A percentile compares a stretch with the other conserved stretches of the same genome.
These are phyloP conservation scores for Cercospora sojina DNA, from an alignment of 2,329 filamentous ascomycete species.

Conservation along the genomic window DNA sequence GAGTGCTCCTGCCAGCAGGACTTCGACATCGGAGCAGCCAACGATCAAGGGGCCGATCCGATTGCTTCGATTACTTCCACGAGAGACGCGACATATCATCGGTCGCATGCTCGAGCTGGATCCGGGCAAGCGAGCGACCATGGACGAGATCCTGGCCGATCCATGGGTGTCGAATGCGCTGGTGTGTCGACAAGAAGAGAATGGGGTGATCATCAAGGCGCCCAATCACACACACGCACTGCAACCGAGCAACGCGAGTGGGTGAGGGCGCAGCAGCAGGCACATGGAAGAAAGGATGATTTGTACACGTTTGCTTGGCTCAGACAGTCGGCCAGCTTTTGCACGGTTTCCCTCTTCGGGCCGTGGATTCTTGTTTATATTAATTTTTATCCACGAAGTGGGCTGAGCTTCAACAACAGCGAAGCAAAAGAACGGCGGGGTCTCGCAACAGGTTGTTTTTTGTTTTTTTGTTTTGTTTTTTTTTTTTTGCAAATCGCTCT, in stretches of 20 bases:
- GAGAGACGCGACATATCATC: conserved; percentile 87
- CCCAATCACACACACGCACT: conserved; percentile 81
- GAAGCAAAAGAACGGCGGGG: not conserved
- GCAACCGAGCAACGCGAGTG: conserved; percentile 35
- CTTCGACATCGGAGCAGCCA: conserved; percentile 36
- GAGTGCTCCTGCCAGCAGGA: conserved; percentile 47
- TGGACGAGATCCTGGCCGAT: conserved; percentile 83
- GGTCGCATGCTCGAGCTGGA: conserved; percentile 89
- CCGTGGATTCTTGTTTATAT: not conserved
- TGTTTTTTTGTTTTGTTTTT: too few relatives aligned
- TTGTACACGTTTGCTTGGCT: not conserved
- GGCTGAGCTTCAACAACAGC: conserved; percentile 2
- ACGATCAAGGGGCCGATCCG: conserved; percentile 92
- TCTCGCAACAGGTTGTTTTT: not conserved
- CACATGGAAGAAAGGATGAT: not conserved
- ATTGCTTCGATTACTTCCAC: conserved; percentile 78
- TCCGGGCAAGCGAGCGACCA: conserved; percentile 75
- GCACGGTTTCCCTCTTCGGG: not conserved
- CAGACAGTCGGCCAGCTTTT: not conserved
- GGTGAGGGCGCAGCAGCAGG: conserved; percentile 22
- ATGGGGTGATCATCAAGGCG: conserved; percentile 69
- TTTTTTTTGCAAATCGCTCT: not conserved
- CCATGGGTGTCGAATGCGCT: conserved; percentile 84
- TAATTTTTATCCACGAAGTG: not conserved
- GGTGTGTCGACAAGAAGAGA: conserved; percentile 77